Conservation (phyloP, 805 yeast genomes). For the Helenozyma rhizophorensis region DNA sequence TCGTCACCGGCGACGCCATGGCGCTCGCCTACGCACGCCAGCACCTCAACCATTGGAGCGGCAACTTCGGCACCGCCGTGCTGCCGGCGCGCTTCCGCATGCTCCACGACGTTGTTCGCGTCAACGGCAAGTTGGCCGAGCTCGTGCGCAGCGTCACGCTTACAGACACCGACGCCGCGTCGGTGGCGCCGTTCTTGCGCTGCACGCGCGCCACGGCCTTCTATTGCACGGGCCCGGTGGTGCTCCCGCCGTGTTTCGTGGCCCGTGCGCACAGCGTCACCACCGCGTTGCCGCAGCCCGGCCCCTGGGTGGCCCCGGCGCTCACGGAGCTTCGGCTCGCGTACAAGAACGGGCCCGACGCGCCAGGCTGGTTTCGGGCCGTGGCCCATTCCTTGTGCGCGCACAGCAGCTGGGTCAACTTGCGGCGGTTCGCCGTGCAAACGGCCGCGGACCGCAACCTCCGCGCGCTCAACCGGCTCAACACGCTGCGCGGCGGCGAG, state of each 20-base stretch:
- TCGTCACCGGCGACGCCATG: conserved; percentile 14
- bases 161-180: neutral
- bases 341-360: too few relatives aligned
- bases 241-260: neutral
- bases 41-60: conserved; percentile 17
- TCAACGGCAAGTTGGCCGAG: conserved; percentile 10
- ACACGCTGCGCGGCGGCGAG: conserved; percentile 5
- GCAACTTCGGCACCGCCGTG: conserved; percentile 13
- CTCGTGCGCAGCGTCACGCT: conserved; percentile 8
- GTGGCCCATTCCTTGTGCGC: conserved; percentile 5
- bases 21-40: conserved; percentile 7
- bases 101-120: conserved; percentile 11
- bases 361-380: neutral
- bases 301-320: conserved; percentile 1
- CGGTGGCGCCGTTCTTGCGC: conserved; percentile 3
- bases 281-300: neutral
- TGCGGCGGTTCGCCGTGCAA: conserved; percentile 15
- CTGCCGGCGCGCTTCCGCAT: conserved; percentile 6
- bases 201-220: conserved; percentile 3
- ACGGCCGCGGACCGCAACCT: conserved; percentile 11
- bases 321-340: conserved; percentile 6
- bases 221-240: conserved; percentile 3
- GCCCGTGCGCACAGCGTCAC: conserved; percentile 3
- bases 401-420: conserved; percentile 1
- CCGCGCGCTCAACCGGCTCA: conserved; percentile 14